Conservation (phyloP, 2,329 filamentous ascomycete genomes). For the Didymella keratinophila region DNA sequence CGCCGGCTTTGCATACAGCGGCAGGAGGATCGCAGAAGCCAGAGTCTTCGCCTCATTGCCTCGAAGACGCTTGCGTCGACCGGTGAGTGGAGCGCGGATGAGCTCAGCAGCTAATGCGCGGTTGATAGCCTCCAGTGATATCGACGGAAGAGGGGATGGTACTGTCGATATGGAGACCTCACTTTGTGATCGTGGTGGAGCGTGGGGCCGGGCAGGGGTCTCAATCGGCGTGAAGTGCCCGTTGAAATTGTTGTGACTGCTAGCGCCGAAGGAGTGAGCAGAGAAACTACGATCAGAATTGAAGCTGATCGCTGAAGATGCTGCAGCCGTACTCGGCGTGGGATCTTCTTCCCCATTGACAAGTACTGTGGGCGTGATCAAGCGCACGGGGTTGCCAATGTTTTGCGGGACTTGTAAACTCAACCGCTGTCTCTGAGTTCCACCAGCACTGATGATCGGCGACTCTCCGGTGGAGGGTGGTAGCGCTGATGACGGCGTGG, state of each 20-base stretch:
- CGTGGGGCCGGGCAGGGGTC: constrained; percentile 35
- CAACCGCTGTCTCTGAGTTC: constrained; percentile 53
- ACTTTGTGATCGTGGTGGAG: constrained; percentile 22
- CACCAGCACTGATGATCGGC: constrained; percentile 20
- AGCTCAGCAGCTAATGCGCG: constrained; percentile 57
- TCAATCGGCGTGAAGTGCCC: constrained; percentile 41
- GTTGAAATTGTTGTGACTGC: constrained; percentile 31
- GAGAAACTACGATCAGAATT: constrained; percentile 30
- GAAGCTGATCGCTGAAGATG: constrained; percentile 35
- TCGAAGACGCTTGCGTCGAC: constrained; percentile 52
- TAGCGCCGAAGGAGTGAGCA: constrained; percentile 30
- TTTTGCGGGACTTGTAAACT: constrained; percentile 71
- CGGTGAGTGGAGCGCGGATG: constrained; percentile 55
- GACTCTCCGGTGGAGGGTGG: constrained; percentile 21
- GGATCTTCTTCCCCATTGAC: constrained; percentile 59
- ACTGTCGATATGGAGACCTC: background rate
- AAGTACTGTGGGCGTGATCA: constrained; percentile 67
- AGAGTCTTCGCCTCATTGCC: constrained; percentile 58
- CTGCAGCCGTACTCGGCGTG: constrained; percentile 33
- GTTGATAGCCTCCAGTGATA: constrained; percentile 54
- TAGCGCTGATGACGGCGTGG: constrained; percentile 50
- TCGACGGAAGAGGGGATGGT: constrained; percentile 2
- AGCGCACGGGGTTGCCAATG: constrained; percentile 65
- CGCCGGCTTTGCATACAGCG: constrained; percentile 45
- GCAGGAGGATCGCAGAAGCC: constrained; percentile 54